Base-by-base conservation (phyloP, 2,329 filamentous ascomycete genomes). In the Pestalotiopsis sp. region DNA sequence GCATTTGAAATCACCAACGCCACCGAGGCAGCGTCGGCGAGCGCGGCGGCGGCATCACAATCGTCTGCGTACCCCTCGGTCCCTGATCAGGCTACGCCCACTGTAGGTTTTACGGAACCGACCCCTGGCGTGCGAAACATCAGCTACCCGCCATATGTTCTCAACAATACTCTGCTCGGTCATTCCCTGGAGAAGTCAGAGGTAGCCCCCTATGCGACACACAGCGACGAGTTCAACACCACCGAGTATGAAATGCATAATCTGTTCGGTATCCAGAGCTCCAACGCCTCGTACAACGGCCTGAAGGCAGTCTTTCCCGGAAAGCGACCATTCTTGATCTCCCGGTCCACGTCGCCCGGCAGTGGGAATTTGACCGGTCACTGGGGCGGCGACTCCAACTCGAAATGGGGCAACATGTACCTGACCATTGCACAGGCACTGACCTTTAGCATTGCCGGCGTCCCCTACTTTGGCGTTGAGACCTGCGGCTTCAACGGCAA, bases 231-330 rank as follows among this genome's bases (percentile, higher is more conserved):
- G 40, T 64, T 64, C 38, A 64, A 92, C 3, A 84, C 89, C 0
- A 78, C 88, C 56, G 92, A 97, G 76, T 97, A 97, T 76, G 93
- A 97, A 76, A 88, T 93, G 27, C 94, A 97, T 83, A 96, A 93
- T 75, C 80, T 96, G 1, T 95, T 86, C 75, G 93, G 93, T 0
- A 86, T 92, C 74, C 89, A 91, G 77, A 92, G 95, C 72, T 83
- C 94, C 68, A 92, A 92, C 69, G 92, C 92, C 11, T 95, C 93
- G 0, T 93, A 94, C 76, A 82, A 91, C 60, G 92, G 89, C 68
- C 87, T 96, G 38, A 81, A 90, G 3, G 78, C 83, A 2, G 83
- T 93, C 25, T 88, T 89, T 69, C 89, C 91, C 0, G 84, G 82
- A 13, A 92, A 92, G 78, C 89, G 94, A 0, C 94, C 94, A 0